phyloP scores from a whole-genome alignment of 495 filamentous ascomycete genomes.

The Podospora appendiculata region DNA sequence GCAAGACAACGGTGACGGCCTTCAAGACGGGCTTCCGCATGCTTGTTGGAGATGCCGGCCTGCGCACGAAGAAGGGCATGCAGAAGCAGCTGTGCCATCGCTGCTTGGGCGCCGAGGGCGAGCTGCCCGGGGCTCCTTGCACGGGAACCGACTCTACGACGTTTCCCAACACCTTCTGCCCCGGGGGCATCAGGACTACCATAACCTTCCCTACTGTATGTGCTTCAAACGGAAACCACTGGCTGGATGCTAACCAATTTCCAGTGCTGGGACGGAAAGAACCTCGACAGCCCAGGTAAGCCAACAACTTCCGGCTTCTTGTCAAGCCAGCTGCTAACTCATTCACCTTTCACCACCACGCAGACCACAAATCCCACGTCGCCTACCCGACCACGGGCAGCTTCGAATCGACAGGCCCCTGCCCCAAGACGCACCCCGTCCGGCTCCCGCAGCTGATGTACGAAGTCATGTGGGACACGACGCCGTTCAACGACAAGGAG shows the following conservation, averaged over 20 bases:
- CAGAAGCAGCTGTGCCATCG: conserved; percentile 29
- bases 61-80: conserved; percentile 16
- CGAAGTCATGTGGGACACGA: conserved; percentile 37
- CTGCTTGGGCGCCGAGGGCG: conserved; percentile 14
- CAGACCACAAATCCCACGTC: conserved; percentile 30
- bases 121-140: conserved; percentile 11
- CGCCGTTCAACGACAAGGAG: conserved; percentile 21
- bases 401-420: conserved; percentile 16
- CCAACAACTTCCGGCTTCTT: too few species aligned
- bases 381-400: conserved; percentile 21
- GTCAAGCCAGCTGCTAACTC: too few species aligned
- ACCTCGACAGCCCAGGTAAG: conserved; percentile 10
- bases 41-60: conserved; percentile 54
- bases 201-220: conserved; percentile 16
- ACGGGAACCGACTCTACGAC: conserved; percentile 14
- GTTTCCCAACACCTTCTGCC: conserved; percentile 22
- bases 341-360: too few species aligned
- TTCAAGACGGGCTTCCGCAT: conserved; percentile 57
- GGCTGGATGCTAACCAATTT: too few species aligned
- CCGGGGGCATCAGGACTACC: conserved; percentile 26
- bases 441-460: conserved; percentile 29
- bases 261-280: conserved; percentile 16
- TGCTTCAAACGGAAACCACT: too few species aligned
- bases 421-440: conserved; percentile 22
- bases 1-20: conserved; percentile 26